These are phyloP conservation scores for Actinidia polygama DNA, from an alignment of 179 eudicot genomes.

Conservation along the genomic window DNA sequence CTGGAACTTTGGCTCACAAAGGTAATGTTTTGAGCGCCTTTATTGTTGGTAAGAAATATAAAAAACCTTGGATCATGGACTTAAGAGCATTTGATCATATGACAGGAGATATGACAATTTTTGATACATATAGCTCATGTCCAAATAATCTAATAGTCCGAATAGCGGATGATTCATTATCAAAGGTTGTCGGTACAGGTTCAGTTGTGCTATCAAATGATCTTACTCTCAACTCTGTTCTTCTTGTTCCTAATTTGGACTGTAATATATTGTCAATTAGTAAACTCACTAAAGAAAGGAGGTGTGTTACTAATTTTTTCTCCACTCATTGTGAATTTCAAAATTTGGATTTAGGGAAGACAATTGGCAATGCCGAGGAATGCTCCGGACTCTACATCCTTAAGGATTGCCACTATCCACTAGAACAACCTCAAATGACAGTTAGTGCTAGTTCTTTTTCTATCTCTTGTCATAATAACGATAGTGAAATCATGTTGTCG, in stretches of 20 bases:
- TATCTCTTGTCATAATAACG: not conserved
- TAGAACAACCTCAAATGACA: not conserved
- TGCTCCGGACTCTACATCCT: not conserved
- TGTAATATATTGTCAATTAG: conserved; percentile 7
- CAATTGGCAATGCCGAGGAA: not conserved
- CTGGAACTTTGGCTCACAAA: not conserved
- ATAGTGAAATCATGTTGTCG: not conserved
- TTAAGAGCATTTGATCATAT: no score
- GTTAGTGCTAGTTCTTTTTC: not conserved
- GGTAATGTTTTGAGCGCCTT: not conserved
- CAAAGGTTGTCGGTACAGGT: not conserved
- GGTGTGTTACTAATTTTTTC: not conserved
- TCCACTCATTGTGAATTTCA: not conserved
- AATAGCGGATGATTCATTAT: no score
- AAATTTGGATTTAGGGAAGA: not conserved
- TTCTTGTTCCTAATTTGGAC: not conserved
- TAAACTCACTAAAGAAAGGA: not conserved
- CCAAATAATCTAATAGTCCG: no score
- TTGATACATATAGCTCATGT: no score
- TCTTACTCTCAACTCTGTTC: not conserved
- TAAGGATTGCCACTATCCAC: not conserved
- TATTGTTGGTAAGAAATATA: no score
- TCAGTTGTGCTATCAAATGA: not conserved
- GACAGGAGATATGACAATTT: no score
- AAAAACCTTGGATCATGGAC: no score